Evolutionary conservation across 164 flowering plant genomes (phyloP).

Genomic region (Malania oleifera): DNA sequence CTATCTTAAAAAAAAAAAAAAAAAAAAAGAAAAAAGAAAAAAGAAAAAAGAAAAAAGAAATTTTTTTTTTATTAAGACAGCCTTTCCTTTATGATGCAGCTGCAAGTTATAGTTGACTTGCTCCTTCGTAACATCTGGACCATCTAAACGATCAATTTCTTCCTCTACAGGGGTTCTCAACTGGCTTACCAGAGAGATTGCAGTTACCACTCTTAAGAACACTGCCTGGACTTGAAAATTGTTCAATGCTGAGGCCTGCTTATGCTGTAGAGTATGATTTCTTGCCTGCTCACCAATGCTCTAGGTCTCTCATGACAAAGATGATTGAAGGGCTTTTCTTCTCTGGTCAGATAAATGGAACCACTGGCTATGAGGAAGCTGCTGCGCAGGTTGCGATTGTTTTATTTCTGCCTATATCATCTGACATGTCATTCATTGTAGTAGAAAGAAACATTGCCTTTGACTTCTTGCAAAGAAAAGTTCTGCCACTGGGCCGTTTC

Average conservation of each 20-base stretch:
- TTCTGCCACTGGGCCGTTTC: not conserved
- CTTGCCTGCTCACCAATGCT: constrained; percentile 93
- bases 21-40: no score
- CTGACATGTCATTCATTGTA: not conserved
- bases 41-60: no score
- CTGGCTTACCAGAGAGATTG: constrained; percentile 92
- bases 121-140: not conserved
- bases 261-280: constrained; percentile 97
- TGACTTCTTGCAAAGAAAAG: not conserved
- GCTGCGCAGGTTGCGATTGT: constrained; percentile 76
- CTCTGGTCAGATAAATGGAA: constrained; percentile 99
- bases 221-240: constrained; percentile 93
- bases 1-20: no score
- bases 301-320: constrained; percentile 92
- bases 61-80: no score
- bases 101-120: no score
- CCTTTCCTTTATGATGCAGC: no score
- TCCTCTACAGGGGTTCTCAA: constrained; percentile 77
- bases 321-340: constrained; percentile 86
- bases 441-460: not conserved
- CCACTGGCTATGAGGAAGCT: constrained; percentile 99
- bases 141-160: constrained; percentile 15
- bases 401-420: not conserved
- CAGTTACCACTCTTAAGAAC: constrained; percentile 88
- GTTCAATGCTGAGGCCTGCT: constrained; percentile 97